Conservation (phyloP, 257 asterid species). For the Vinca minor region DNA sequence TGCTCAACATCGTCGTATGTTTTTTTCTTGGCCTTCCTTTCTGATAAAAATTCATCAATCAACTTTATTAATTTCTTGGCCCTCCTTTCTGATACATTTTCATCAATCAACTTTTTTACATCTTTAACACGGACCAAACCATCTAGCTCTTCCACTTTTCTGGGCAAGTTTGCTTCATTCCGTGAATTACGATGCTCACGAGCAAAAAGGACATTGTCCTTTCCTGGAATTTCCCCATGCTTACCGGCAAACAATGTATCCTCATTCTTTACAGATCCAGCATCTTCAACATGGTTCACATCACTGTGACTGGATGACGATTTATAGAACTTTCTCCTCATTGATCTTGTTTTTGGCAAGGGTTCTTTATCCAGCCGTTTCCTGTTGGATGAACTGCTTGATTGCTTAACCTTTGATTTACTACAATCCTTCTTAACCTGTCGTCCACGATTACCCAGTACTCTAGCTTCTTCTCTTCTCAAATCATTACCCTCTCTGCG, state of each 20-base stretch:
- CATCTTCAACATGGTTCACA: conserved; percentile 30
- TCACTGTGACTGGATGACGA: conserved; percentile 33
- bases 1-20: too few relatives aligned
- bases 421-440: conserved; percentile 26
- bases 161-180: conserved; percentile 18
- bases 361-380: conserved; percentile 26
- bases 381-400: conserved; percentile 35
- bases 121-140: too few relatives aligned
- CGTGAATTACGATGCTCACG: conserved; percentile 15
- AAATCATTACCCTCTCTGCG: conserved; percentile 27
- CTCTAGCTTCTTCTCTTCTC: conserved; percentile 31
- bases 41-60: too few relatives aligned
- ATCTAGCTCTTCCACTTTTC: conserved; percentile 32
- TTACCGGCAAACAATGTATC: conserved; percentile 20
- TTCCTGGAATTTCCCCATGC: conserved; percentile 17
- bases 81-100: too few relatives aligned
- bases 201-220: conserved; percentile 23
- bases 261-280: conserved; percentile 18
- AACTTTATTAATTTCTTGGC: too few relatives aligned
- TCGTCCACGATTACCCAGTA: conserved; percentile 25
- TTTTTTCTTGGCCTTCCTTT: too few relatives aligned
- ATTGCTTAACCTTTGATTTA: conserved; percentile 28
- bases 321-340: conserved; percentile 58
- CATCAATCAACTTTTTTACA: too few relatives aligned
- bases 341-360: too few relatives aligned